A percentile compares a stretch with the other conserved stretches of the same genome.
Evolutionary conservation across 257 asterid genomes (phyloP).

Genomic region (Nicotiana undulata): DNA sequence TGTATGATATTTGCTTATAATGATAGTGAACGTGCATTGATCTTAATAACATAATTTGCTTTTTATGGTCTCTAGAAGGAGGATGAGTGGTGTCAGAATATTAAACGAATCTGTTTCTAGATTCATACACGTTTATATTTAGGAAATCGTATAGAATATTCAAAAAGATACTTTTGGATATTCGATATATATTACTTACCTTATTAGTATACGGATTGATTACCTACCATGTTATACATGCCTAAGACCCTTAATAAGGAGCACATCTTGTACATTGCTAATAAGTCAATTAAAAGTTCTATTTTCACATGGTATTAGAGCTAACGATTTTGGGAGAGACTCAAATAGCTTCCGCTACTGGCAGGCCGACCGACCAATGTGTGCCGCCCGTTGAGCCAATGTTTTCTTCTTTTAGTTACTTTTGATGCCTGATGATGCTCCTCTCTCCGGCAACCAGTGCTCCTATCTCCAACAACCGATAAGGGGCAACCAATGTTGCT

Average conservation of each 20-base stretch:
- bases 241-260: not conserved
- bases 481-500: no score
- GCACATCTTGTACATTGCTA: not conserved
- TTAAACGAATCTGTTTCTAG: not conserved
- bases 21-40: not conserved
- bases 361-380: not conserved
- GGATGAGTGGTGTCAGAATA: not conserved
- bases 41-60: not conserved
- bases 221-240: not conserved
- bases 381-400: not conserved
- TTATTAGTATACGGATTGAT: not conserved
- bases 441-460: not conserved
- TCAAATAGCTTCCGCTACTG: not conserved
- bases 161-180: not conserved
- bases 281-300: not conserved
- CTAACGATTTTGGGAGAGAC: not conserved
- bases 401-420: not conserved
- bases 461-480: not conserved
- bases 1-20: not conserved
- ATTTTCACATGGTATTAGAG: not conserved
- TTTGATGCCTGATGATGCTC: not conserved
- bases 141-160: not conserved
- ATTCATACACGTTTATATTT: not conserved
- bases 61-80: not conserved
- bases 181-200: not conserved